These are phyloP conservation scores for Psilocybe azurescens DNA, from an alignment of 768 basidiomycete genomes.

Conservation along the genomic window DNA sequence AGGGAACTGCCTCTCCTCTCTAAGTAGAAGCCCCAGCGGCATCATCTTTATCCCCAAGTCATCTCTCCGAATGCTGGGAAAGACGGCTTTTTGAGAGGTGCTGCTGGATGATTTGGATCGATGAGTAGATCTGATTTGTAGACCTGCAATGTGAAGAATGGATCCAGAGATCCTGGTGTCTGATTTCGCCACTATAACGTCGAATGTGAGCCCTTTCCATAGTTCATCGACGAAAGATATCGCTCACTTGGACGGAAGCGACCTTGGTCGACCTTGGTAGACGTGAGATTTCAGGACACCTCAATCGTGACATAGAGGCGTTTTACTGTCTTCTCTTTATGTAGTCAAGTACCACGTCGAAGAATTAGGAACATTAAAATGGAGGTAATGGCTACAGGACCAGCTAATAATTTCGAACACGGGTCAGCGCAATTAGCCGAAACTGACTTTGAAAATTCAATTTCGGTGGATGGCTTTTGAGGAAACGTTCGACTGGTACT, in stretches of 20 bases:
- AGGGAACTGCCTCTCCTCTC: slow-evolving; percentile 6
- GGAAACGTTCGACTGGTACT: too few species aligned
- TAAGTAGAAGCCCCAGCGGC: slow-evolving; percentile 22
- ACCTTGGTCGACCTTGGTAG: slow-evolving; percentile 35
- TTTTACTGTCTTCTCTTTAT: neutral
- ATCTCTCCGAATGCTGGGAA: slow-evolving; percentile 9
- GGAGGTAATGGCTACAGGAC: too few species aligned
- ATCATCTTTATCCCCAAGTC: slow-evolving; percentile 17
- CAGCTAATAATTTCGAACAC: neutral
- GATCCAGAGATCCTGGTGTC: slow-evolving; percentile 40
- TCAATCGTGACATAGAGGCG: slow-evolving; percentile 8
- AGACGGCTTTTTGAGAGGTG: slow-evolving; percentile 7
- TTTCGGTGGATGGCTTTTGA: too few species aligned
- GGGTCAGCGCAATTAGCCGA: too few species aligned
- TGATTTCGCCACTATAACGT: slow-evolving; percentile 43
- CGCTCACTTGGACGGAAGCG: slow-evolving; percentile 41
- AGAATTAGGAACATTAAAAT: neutral
- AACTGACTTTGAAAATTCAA: too few species aligned
- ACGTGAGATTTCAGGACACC: slow-evolving; percentile 37
- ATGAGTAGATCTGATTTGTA: slow-evolving; percentile 14
- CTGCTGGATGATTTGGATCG: slow-evolving; percentile 33
- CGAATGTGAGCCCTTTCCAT: neutral
- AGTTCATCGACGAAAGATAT: neutral
- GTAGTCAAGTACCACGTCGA: neutral
- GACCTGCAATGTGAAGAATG: slow-evolving; percentile 15